phyloP scores from a whole-genome alignment of 768 basidiomycete species.

The Boletus rufocinnamomeus region DNA sequence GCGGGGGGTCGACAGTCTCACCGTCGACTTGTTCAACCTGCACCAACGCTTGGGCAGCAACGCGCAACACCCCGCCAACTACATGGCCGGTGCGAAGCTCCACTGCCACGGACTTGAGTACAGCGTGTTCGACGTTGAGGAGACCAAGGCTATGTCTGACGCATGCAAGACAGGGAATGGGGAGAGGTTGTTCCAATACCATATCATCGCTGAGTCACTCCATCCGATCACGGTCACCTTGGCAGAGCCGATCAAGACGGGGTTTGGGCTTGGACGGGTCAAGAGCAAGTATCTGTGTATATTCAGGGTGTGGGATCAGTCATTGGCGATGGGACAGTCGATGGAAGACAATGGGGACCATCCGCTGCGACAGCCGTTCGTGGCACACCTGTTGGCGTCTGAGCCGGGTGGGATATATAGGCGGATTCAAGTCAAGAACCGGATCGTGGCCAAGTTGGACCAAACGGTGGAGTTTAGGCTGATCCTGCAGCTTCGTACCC shows the following conservation, averaged over 20 bases:
- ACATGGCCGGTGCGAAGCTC: slow-evolving; percentile 21
- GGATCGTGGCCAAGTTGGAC: slow-evolving; percentile 24
- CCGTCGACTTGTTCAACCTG: slow-evolving; percentile 22
- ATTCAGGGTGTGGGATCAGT: slow-evolving; percentile 26
- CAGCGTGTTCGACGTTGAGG: slow-evolving; percentile 16
- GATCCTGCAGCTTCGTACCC: slow-evolving; percentile 18
- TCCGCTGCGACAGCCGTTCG: slow-evolving; percentile 24
- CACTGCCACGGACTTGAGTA: slow-evolving; percentile 28
- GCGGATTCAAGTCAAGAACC: slow-evolving; percentile 20
- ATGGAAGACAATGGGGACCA: slow-evolving; percentile 13
- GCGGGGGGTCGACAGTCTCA: slow-evolving; percentile 14
- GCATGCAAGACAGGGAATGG: neutral
- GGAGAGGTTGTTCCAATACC: slow-evolving; percentile 15
- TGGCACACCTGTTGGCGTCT: slow-evolving; percentile 20
- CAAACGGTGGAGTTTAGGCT: slow-evolving; percentile 17
- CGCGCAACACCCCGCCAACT: slow-evolving; percentile 24
- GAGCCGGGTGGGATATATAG: slow-evolving; percentile 21
- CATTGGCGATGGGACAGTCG: slow-evolving; percentile 13
- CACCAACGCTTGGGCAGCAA: slow-evolving; percentile 22
- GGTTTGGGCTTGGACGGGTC: slow-evolving; percentile 19
- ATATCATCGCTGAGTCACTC: slow-evolving; percentile 17
- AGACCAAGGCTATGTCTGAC: slow-evolving; percentile 16
- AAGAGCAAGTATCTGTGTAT: slow-evolving; percentile 18
- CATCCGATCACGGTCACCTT: slow-evolving; percentile 26
- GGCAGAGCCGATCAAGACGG: slow-evolving; percentile 21